A percentile compares a stretch with the other conserved stretches of the same genome.
Conservation (phyloP, 495 filamentous ascomycete genomes). For the Pseudomonodictys pantanalensis region DNA sequence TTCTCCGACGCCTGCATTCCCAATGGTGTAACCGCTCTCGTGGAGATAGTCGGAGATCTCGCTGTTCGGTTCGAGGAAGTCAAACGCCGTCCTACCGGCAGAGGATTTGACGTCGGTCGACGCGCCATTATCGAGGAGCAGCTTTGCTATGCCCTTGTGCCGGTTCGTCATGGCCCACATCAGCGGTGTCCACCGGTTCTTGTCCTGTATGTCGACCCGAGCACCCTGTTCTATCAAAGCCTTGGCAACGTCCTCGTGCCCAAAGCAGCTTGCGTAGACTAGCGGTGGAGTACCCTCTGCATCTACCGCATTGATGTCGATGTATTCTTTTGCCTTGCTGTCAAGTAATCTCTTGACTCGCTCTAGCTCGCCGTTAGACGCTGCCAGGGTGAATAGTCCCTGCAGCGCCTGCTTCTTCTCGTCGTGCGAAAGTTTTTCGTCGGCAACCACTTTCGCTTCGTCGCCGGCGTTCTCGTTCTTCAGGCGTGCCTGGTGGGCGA, state of each 20-base stretch:
- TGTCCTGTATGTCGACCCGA: slow-evolving; percentile 90
- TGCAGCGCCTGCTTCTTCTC: slow-evolving; percentile 82
- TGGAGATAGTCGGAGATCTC: slow-evolving; percentile 95
- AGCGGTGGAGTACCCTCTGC: slow-evolving; percentile 92
- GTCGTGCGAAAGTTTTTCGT: slow-evolving; percentile 67
- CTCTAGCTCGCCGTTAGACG: slow-evolving; percentile 91
- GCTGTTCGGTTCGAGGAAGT: slow-evolving; percentile 90
- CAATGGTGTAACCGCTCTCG: slow-evolving; percentile 88
- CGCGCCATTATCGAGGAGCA: slow-evolving; percentile 86
- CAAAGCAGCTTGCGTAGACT: slow-evolving; percentile 99
- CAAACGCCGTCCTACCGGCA: slow-evolving; percentile 89
- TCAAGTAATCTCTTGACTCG: slow-evolving; percentile 72
- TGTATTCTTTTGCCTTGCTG: slow-evolving; percentile 69
- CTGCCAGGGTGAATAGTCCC: slow-evolving; percentile 87
- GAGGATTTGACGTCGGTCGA: slow-evolving; percentile 94
- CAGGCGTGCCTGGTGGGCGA: slow-evolving; percentile 86
- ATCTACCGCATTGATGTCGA: slow-evolving; percentile 88
- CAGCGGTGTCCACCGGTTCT: slow-evolving; percentile 92
- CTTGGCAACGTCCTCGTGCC: slow-evolving; percentile 85
- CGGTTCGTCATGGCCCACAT: slow-evolving; percentile 99
- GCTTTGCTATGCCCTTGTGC: slow-evolving; percentile 91
- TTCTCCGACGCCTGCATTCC: slow-evolving; percentile 78
- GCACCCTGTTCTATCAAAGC: slow-evolving; percentile 82
- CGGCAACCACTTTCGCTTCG: slow-evolving; percentile 71
- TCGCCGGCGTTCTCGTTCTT: slow-evolving; percentile 69